Evolutionary conservation across 2,329 filamentous ascomycete genomes (phyloP).

Genomic region (Neonectria ditissima): DNA sequence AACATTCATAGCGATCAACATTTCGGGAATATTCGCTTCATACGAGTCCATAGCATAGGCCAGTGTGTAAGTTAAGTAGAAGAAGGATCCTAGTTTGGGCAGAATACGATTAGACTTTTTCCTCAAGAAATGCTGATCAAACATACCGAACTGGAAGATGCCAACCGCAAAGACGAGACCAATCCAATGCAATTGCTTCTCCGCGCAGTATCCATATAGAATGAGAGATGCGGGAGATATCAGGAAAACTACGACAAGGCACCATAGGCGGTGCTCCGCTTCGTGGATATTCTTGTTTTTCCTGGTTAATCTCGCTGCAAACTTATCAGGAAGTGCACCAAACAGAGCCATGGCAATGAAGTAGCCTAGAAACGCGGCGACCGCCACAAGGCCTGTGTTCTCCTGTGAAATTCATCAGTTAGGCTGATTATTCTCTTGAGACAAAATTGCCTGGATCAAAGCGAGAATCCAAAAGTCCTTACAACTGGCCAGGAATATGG

Average conservation of each 20-base stretch:
- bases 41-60: background rate
- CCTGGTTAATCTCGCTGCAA: background rate
- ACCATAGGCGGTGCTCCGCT: background rate
- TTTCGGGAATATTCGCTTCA: background rate
- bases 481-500: background rate
- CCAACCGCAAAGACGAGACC: background rate
- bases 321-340: background rate
- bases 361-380: background rate
- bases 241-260: background rate
- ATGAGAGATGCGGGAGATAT: background rate
- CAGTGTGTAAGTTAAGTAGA: background rate
- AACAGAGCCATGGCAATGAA: background rate
- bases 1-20: slow-evolving; percentile 1
- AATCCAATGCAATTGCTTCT: background rate
- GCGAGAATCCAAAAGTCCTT: background rate
- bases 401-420: background rate
- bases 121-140: background rate
- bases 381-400: background rate
- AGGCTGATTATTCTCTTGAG: no score
- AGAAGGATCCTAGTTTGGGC: background rate
- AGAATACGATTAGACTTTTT: background rate
- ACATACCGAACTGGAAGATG: background rate
- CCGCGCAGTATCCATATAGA: background rate
- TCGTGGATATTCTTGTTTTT: background rate
- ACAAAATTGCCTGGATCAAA: no score